phyloP scores from a whole-genome alignment of 441 rosid species.

The Dalechampia spathulata region DNA sequence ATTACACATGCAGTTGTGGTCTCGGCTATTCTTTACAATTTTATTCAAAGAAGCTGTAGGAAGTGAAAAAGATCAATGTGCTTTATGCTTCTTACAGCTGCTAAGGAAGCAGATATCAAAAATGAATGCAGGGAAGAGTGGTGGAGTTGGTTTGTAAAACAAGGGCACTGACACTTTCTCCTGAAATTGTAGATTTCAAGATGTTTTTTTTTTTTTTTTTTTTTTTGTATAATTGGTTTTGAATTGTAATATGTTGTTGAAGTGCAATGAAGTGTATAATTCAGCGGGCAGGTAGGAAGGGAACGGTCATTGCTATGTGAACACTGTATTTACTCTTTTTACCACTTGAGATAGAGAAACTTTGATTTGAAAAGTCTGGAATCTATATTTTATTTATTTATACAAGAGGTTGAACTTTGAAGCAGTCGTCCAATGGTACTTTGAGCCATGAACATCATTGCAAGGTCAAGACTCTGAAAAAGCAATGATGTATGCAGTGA shows the following conservation, averaged over 20 bases:
- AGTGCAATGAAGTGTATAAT: conserved; percentile 31
- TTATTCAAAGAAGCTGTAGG: conserved; percentile 4
- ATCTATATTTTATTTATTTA: too few relatives aligned
- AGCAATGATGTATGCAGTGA: too few relatives aligned
- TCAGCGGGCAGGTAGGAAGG: conserved; percentile 28
- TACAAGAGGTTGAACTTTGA: too few relatives aligned
- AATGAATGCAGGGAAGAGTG: conserved; percentile 7
- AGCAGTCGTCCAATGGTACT: too few relatives aligned
- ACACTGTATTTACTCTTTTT: conserved; percentile 13
- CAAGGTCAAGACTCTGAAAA: too few relatives aligned
- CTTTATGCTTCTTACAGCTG: conserved; percentile 9
- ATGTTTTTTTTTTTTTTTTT: conserved; percentile 1
- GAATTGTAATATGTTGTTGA: conserved; percentile 20
- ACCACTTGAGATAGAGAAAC: conserved; percentile 12
- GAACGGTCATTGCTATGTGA: conserved; percentile 18
- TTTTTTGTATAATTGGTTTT: conserved; percentile 3
- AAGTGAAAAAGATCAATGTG: conserved; percentile 10
- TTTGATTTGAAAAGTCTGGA: conserved; percentile 1
- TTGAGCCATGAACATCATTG: too few relatives aligned
- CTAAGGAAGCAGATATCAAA: conserved; percentile 14
- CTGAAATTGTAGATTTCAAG: conserved; percentile 39
- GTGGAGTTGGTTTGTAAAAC: conserved; percentile 18
- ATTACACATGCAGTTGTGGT: too few relatives aligned
- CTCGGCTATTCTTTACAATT: not conserved
- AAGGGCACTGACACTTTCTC: conserved; percentile 25